These are phyloP conservation scores for Pinus taeda DNA, from an alignment of 75 land plant genomes.

Conservation along the genomic window DNA sequence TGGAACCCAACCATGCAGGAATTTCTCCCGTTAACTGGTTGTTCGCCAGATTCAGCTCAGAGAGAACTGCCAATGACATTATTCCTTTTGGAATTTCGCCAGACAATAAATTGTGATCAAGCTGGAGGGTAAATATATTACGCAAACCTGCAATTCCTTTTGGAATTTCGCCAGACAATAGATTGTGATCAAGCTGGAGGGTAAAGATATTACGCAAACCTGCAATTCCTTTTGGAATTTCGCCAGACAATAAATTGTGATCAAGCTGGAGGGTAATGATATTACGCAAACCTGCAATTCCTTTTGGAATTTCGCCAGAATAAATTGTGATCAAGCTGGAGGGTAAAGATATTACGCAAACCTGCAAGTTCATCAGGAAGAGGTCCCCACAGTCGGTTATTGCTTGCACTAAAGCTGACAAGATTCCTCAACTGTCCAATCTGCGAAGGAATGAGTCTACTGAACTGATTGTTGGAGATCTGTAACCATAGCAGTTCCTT, in stretches of 20 bases:
- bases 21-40: conserved; percentile 42
- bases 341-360: conserved; percentile 14
- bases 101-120: conserved; percentile 33
- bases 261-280: too few relatives aligned
- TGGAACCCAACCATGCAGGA: conserved; percentile 33
- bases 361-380: conserved; percentile 25
- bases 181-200: conserved; percentile 40
- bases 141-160: conserved; percentile 14
- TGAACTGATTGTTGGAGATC: conserved; percentile 16
- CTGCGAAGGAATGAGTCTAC: conserved; percentile 45
- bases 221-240: conserved; percentile 29
- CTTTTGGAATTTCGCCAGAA: conserved; percentile 44
- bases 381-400: conserved; percentile 36
- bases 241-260: conserved; percentile 37
- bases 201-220: too few relatives aligned
- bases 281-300: too few relatives aligned
- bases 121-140: conserved; percentile 26
- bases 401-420: conserved; percentile 17
- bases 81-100: conserved; percentile 36
- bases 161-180: conserved; percentile 39
- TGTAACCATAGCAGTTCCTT: conserved; percentile 19
- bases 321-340: conserved; percentile 38
- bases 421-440: conserved; percentile 37
- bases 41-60: conserved; percentile 45
- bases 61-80: conserved; percentile 34